phyloP scores from a whole-genome alignment of 106 monocot species.

The Apostasia ramifera region DNA sequence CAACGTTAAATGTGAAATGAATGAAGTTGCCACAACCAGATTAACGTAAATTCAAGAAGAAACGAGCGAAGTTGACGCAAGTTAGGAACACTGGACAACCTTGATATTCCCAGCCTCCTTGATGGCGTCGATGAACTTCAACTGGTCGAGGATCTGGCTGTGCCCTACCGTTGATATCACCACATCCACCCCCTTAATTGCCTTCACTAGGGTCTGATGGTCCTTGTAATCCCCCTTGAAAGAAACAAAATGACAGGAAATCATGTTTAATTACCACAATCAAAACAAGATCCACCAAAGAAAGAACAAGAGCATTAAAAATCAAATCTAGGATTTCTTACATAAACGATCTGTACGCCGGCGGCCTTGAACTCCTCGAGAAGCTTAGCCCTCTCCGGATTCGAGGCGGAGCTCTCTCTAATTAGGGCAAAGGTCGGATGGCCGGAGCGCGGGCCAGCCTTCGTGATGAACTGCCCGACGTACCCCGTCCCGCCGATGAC shows the following conservation, averaged over 20 bases:
- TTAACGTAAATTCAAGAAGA: no score
- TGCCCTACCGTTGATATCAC: slow-evolving; percentile 17
- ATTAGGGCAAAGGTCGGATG: slow-evolving; percentile 33
- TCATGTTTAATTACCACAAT: background rate
- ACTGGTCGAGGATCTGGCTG: slow-evolving; percentile 15
- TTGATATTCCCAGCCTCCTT: slow-evolving; percentile 22
- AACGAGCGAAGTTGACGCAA: no score
- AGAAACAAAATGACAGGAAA: background rate
- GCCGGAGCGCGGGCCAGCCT: slow-evolving; percentile 18
- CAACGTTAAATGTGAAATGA: no score
- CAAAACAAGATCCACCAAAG: no score
- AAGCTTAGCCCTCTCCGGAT: slow-evolving; percentile 34
- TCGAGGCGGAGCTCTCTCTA: slow-evolving; percentile 19
- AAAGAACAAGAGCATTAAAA: background rate
- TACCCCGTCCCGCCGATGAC: slow-evolving; percentile 50
- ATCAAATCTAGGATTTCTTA: background rate
- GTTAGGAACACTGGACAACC: background rate
- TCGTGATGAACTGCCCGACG: slow-evolving; percentile 30
- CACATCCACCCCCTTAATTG: slow-evolving; percentile 12
- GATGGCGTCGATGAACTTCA: slow-evolving; percentile 13
- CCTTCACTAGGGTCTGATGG: slow-evolving; percentile 22
- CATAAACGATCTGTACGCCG: slow-evolving; percentile 9
- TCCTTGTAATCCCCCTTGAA: slow-evolving; percentile 24
- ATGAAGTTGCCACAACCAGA: no score
- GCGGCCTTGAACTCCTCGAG: slow-evolving; percentile 28